phyloP scores from a whole-genome alignment of 1,139 yeast species.

The Pichia sp. region DNA sequence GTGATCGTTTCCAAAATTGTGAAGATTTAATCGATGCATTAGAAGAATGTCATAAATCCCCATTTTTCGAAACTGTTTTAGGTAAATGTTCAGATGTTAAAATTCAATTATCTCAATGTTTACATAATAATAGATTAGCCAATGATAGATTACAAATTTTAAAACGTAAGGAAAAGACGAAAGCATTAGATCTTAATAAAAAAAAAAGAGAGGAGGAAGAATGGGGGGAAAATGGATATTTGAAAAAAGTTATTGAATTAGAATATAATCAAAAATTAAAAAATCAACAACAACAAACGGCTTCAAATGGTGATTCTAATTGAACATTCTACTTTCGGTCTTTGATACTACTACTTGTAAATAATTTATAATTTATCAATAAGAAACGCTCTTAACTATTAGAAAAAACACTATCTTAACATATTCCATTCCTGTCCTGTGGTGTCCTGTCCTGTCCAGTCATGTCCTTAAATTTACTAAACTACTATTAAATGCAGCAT shows the following conservation, averaged over 20 bases:
- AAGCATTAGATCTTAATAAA: slow-evolving; percentile 49
- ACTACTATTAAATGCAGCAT: not conserved
- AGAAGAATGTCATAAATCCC: slow-evolving; percentile 79
- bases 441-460: no score
- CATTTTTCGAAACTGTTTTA: slow-evolving; percentile 64
- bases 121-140: slow-evolving; percentile 68
- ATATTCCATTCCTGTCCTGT: no score
- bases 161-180: slow-evolving; percentile 50
- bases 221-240: slow-evolving; percentile 69
- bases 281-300: not conserved
- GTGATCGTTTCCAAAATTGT: slow-evolving; percentile 40
- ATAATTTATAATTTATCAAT: not conserved
- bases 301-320: not conserved
- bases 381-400: no score
- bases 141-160: slow-evolving; percentile 60
- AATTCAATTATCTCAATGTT: slow-evolving; percentile 69
- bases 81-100: slow-evolving; percentile 85
- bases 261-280: slow-evolving; percentile 27
- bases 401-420: not conserved
- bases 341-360: not conserved
- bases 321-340: not conserved
- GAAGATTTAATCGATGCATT: slow-evolving; percentile 78
- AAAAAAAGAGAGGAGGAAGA: slow-evolving; percentile 66
- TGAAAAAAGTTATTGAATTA: slow-evolving; percentile 58
- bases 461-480: no score